A percentile compares a stretch with the other conserved stretches of the same genome.
Conservation (phyloP, 306 rosid species). For the Dalbergia cochinchinensis region DNA sequence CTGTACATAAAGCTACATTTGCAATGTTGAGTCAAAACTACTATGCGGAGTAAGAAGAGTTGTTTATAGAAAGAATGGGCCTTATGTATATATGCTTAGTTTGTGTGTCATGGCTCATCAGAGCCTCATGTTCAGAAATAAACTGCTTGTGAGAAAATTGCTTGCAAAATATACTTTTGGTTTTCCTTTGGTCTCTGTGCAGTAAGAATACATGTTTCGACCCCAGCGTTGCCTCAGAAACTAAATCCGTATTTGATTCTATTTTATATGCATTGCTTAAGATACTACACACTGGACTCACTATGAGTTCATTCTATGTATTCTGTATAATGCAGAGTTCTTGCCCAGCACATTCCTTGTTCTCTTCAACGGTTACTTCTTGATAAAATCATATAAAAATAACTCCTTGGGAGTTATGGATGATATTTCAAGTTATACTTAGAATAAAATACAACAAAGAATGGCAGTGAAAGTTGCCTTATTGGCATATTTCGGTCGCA, state of each 20-base stretch:
- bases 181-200: background rate
- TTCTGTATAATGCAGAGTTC: background rate
- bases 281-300: no score
- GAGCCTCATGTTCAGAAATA: background rate
- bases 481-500: background rate
- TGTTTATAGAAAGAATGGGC: background rate
- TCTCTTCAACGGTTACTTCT: background rate
- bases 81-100: constrained; percentile 35
- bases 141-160: background rate
- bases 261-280: background rate
- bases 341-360: background rate
- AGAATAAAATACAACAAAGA: background rate
- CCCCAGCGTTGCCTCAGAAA: background rate
- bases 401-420: background rate
- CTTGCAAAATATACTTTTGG: background rate
- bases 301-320: background rate
- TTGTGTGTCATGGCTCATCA: background rate
- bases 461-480: background rate
- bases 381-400: background rate
- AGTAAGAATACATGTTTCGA: background rate
- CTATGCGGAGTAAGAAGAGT: background rate
- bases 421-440: background rate
- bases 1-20: constrained; percentile 10
- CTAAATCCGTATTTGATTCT: background rate
- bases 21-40: constrained; percentile 22